Percentiles rank a stretch among this genome's conserved stretches.
phyloP scores from a whole-genome alignment of 2,329 filamentous ascomycete species.

The Aspergillus texensis region DNA sequence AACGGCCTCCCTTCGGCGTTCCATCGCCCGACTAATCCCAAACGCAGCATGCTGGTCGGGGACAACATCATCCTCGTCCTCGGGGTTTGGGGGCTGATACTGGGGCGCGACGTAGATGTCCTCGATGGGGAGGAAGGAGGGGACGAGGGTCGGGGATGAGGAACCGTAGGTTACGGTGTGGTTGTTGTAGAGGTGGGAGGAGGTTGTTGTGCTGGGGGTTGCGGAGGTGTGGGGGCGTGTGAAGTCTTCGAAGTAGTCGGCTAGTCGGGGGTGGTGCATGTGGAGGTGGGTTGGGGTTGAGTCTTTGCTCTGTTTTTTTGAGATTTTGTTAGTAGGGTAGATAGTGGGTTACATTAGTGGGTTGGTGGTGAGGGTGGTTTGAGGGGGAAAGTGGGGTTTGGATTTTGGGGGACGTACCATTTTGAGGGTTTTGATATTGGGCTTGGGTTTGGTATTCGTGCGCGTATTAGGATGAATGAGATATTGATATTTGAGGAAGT shows the following conservation, averaged over 20 bases:
- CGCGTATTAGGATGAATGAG: background rate
- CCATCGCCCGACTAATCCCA: constrained; percentile 65
- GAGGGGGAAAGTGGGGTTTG: background rate
- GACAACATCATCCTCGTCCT: constrained; percentile 69
- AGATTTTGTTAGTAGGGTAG: background rate
- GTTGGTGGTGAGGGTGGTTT: background rate
- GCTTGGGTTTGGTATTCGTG: background rate
- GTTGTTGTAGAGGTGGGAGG: constrained; percentile 20
- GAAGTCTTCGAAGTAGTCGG: constrained; percentile 55
- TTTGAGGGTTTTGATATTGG: constrained; percentile 9
- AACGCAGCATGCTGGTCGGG: constrained; percentile 70
- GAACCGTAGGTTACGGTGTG: constrained; percentile 33
- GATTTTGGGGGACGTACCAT: constrained; percentile 22
- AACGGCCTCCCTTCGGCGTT: constrained; percentile 54
- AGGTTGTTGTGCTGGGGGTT: constrained; percentile 10
- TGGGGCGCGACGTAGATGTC: constrained; percentile 64
- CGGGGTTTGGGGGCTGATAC: constrained; percentile 65
- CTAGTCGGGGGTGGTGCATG: constrained; percentile 51
- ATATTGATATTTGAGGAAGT: background rate
- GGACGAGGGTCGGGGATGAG: constrained; percentile 35
- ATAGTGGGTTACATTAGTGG: background rate
- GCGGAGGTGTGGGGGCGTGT: constrained; percentile 46
- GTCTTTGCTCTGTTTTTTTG: constrained; percentile 49
- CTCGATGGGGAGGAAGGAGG: constrained; percentile 55
- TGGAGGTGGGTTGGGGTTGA: constrained; percentile 53